Conservation (phyloP, 768 basidiomycete genomes). For the Russula sp. region DNA sequence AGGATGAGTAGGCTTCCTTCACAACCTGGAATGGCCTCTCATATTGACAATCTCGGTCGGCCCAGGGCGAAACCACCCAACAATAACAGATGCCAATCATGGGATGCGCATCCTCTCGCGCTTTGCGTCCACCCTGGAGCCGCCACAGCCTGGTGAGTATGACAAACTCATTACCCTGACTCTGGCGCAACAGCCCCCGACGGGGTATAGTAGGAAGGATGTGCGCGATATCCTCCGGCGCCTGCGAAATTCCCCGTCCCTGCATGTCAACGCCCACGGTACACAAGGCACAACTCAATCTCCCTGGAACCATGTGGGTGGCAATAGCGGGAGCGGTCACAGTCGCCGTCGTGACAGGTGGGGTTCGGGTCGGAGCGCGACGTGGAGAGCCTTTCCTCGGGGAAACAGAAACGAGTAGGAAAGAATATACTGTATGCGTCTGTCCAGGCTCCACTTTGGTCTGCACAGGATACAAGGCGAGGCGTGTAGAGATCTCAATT, state of each 20-base stretch:
- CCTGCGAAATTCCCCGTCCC: constrained; percentile 38
- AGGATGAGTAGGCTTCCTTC: background rate
- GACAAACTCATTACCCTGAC: constrained; percentile 45
- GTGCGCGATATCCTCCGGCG: constrained; percentile 48
- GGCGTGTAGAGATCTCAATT: constrained; percentile 5
- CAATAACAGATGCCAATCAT: constrained; percentile 56
- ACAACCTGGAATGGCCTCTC: background rate
- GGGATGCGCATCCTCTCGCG: constrained; percentile 57
- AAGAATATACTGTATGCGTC: background rate
- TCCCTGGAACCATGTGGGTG: background rate
- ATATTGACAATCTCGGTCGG: constrained; percentile 35
- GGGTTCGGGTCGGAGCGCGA: background rate
- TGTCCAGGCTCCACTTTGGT: background rate
- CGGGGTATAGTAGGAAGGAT: constrained; percentile 47
- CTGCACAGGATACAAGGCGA: constrained; percentile 1
- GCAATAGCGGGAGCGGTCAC: background rate
- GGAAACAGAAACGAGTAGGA: background rate
- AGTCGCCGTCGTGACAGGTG: background rate
- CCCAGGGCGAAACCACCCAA: constrained; percentile 70
- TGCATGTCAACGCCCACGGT: background rate
- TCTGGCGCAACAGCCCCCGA: constrained; percentile 35
- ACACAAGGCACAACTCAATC: constrained; percentile 11
- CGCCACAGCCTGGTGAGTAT: constrained; percentile 54
- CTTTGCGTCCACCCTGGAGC: constrained; percentile 55
- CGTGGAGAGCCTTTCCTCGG: background rate